Percentiles rank a stretch among this genome's conserved stretches.
phyloP scores from a whole-genome alignment of 352 stramenopile species.

The Aphanomyces astaci region DNA sequence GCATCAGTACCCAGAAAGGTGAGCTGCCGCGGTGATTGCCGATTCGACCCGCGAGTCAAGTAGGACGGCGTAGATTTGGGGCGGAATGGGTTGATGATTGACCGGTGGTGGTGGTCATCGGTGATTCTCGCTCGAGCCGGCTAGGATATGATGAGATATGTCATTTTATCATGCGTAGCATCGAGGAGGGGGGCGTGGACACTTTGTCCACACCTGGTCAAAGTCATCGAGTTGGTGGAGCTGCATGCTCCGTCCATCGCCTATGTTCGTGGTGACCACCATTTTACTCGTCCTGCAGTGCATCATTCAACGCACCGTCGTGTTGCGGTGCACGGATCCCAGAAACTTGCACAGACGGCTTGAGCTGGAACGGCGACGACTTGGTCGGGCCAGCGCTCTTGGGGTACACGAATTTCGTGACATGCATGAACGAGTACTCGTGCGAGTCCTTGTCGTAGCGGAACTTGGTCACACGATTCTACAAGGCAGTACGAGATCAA shows the following conservation, averaged over 20 bases:
- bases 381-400: not conserved
- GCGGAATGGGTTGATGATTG: not conserved
- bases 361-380: not conserved
- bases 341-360: not conserved
- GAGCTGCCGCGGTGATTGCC: slow-evolving; percentile 6
- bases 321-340: not conserved
- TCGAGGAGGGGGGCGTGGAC: not conserved
- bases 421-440: not conserved
- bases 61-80: not conserved
- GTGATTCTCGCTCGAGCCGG: not conserved
- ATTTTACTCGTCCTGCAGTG: too few relatives aligned
- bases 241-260: not conserved
- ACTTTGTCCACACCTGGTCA: not conserved
- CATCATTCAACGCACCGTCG: slow-evolving; percentile 1
- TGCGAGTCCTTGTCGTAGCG: not conserved
- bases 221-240: not conserved
- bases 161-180: too few relatives aligned
- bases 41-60: not conserved
- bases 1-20: not conserved
- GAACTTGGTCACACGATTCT: slow-evolving; percentile 9
- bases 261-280: too few relatives aligned
- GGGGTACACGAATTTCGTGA: slow-evolving; percentile 1
- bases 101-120: not conserved
- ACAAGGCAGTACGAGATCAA: too few relatives aligned
- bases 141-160: too few relatives aligned